Evolutionary conservation across 2,329 filamentous ascomycete genomes (phyloP).

Genomic region (Trichoderma harzianum): DNA sequence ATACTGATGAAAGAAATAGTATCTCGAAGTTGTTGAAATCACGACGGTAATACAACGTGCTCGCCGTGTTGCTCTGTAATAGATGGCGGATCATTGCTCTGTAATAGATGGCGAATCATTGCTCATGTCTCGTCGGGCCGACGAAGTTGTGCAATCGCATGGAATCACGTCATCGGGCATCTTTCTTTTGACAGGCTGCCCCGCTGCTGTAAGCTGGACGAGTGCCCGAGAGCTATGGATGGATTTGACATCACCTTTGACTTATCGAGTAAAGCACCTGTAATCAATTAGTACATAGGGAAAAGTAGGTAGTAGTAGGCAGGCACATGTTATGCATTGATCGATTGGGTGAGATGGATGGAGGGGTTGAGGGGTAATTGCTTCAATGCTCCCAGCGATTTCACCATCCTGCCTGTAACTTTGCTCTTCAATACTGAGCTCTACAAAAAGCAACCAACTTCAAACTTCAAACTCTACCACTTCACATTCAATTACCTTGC

Average conservation of each 20-base stretch:
- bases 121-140: neutral
- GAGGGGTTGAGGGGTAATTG: neutral
- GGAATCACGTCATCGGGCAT: conserved; percentile 8
- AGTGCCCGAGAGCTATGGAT: neutral
- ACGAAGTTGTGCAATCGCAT: conserved; percentile 1
- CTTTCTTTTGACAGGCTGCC: neutral
- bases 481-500: neutral
- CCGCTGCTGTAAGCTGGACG: neutral
- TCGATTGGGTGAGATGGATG: neutral
- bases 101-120: neutral
- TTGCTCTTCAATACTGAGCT: neutral
- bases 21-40: too few relatives aligned
- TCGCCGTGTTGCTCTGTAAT: neutral
- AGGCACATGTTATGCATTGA: too few relatives aligned
- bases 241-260: neutral
- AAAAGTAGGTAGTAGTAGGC: neutral
- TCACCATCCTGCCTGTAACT: neutral
- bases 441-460: conserved; percentile 17
- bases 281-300: neutral
- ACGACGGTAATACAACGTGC: neutral
- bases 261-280: neutral
- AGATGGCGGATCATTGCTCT: neutral
- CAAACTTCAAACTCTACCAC: conserved; percentile 4
- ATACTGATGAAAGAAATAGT: too few relatives aligned
- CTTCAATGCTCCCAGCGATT: neutral